A percentile compares a stretch with the other conserved stretches of the same genome.
Conservation (phyloP, 2,329 filamentous ascomycete species). For the Colletotrichum magnum region DNA sequence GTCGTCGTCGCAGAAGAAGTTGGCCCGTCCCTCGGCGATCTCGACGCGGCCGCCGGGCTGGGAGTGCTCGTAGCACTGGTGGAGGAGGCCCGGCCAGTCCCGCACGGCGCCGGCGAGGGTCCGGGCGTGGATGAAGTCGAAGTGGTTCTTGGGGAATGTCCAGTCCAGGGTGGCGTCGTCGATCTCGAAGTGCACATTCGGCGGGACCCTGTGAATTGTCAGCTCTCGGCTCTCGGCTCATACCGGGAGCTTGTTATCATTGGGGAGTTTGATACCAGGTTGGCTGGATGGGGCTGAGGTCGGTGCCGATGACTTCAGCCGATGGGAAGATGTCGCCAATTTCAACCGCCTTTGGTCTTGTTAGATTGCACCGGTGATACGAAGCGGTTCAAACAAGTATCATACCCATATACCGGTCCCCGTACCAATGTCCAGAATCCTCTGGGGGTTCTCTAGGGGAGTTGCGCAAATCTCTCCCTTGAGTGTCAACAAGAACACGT, state of each 20-base stretch:
- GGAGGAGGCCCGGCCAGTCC: constrained; percentile 46
- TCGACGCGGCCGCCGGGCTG: too few relatives aligned
- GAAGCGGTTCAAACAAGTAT: too few relatives aligned
- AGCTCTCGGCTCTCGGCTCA: too few relatives aligned
- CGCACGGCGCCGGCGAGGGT: constrained; percentile 47
- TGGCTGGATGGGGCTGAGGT: constrained; percentile 46
- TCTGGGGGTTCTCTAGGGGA: constrained; percentile 54
- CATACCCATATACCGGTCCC: constrained; percentile 66
- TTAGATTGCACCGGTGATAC: too few relatives aligned
- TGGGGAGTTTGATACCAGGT: constrained; percentile 8
- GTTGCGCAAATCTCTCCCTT: constrained; percentile 53
- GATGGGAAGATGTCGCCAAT: constrained; percentile 74
- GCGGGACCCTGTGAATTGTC: too few relatives aligned
- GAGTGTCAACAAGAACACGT: constrained; percentile 52
- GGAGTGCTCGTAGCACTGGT: too few relatives aligned
- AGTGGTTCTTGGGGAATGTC: constrained; percentile 47
- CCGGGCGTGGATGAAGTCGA: constrained; percentile 52
- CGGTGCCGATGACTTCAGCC: constrained; percentile 52
- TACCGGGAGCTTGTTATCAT: too few relatives aligned
- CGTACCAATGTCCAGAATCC: constrained; percentile 59
- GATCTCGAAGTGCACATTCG: too few relatives aligned
- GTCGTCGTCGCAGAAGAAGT: too few relatives aligned
- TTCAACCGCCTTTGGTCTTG: constrained; percentile 64
- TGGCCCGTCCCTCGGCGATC: too few relatives aligned
- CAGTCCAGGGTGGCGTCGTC: constrained; percentile 46